Evolutionary conservation across 2,329 filamentous ascomycete genomes (phyloP), one percentile per base, ranked within the genome.

Genomic region (Hymenoscyphus fructigenus): DNA sequence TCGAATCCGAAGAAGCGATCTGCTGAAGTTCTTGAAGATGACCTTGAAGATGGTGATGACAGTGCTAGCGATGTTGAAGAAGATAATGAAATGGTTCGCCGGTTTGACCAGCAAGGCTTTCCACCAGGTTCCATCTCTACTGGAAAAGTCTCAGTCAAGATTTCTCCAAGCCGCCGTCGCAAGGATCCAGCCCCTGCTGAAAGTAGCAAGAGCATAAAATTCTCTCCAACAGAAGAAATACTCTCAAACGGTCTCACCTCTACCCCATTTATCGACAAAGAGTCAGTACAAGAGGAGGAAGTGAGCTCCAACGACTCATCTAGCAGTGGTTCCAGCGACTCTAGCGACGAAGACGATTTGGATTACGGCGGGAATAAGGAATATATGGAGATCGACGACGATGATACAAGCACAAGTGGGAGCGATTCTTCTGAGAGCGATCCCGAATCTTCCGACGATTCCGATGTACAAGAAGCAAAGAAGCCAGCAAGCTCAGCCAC

Each of bases 61-160:
- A 32, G 55, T 57, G 26, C 29, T 20, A 34, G 44, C 53, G 69
- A 69, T 15, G 66, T 66, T 36, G 64, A 57, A 20, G 59, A 58
- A 20, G 59, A 79, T 34, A 63, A 70, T 20, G 71, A 74, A 7
- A 74, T 80, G 15, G 57, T 76, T 26, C 68, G 73, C 10, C 67
- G 72, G 55, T 77, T 73, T 57, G 72, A 74, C 59, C 69, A 74
- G 28, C 69, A 75, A 65, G 73, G 75, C 9, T 62, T 76, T 3
- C 73, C 74, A 26, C 57, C 69, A 50, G 75, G 74, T 29, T 75
- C 74, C 4, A 76, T 75, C 15, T 57, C 47, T 10, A 71, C 70
- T 28, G 72, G 74, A 23, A 74, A 67, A 65, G 74, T 75, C 29
- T 70, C 68, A 15, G 67, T 69, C 26, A 66, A 66, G 59, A 67